phyloP scores from a whole-genome alignment of 441 rosid species.

The Erysimum cheiri region DNA sequence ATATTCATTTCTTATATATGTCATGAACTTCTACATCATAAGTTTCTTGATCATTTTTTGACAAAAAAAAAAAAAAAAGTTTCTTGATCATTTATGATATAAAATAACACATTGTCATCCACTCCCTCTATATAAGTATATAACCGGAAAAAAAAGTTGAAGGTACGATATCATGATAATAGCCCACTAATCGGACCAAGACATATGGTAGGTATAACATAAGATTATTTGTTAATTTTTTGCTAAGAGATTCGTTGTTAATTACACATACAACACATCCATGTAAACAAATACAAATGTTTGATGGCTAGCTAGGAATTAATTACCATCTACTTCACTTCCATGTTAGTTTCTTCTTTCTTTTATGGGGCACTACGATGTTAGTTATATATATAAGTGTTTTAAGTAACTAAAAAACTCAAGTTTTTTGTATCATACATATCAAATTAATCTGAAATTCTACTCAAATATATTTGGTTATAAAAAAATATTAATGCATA shows the following conservation, averaged over 20 bases:
- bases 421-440: too few relatives aligned
- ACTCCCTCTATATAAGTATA: too few relatives aligned
- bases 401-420: neutral
- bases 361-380: too few relatives aligned
- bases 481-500: too few relatives aligned
- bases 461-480: too few relatives aligned
- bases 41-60: too few relatives aligned
- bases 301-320: neutral
- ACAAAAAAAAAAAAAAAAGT: too few relatives aligned
- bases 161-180: neutral
- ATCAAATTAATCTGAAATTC: too few relatives aligned
- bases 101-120: neutral
- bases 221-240: neutral
- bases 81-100: neutral
- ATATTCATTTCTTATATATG: neutral
- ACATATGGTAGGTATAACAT: neutral
- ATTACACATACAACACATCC: neutral
- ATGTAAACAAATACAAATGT: neutral
- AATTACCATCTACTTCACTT: neutral
- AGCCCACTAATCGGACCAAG: neutral
- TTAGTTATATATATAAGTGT: too few relatives aligned
- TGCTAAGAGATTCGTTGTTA: too few relatives aligned
- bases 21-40: neutral
- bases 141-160: too few relatives aligned
- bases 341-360: neutral